Evolutionary conservation across 306 rosid species (phyloP), one percentile per base, ranked within the genome.

Genomic region (Begonia fuchsioides): DNA sequence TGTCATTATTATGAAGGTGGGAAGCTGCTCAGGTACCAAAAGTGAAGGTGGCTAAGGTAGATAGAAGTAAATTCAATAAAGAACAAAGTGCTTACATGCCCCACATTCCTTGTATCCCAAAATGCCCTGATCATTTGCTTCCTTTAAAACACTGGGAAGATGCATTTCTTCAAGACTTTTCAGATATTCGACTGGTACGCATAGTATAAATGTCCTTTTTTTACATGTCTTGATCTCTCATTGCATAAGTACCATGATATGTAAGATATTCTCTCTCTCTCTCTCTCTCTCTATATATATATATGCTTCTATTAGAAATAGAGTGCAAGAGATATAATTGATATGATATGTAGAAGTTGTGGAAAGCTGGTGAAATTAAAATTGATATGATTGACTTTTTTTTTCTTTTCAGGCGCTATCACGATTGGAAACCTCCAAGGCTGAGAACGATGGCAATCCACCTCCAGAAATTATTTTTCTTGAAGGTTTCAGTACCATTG

Each of bases 1-100:
- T 32, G 17, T 8, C 14, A 39, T 38, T 5, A n/a, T 38, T 62
- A 39, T 50, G 44, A 38, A 90, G 98, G 75, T 90, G 94, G 95
- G 98, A 90, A 64, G 98, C 95, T 50, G 57, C 76, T 35, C 80
- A 57, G 62, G 73, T 81, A 54, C 95, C 95, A 8, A 76, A 76
- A 58, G 92, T 90, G 71, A 76, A 78, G 72, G 76, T 90, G 55
- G 93, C 92, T 53, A 81, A 79, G 70, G 59, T 81, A 54, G 92
- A 90, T 63, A 72, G 68, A 65, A 77, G 79, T 46, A 72, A 67
- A 65, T 47, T 76, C 40, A 69, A 46, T 59, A 72, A 60, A 71
- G 85, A 84, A 57, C 98, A 75, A 66, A 90, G 94, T 73, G 81
- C 60, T 43, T 90, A 76, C 65, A 76, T 90, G 92, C 98, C 94